Base-by-base conservation (phyloP, 78 protist species). In the Paratrimastix pyriformis region DNA sequence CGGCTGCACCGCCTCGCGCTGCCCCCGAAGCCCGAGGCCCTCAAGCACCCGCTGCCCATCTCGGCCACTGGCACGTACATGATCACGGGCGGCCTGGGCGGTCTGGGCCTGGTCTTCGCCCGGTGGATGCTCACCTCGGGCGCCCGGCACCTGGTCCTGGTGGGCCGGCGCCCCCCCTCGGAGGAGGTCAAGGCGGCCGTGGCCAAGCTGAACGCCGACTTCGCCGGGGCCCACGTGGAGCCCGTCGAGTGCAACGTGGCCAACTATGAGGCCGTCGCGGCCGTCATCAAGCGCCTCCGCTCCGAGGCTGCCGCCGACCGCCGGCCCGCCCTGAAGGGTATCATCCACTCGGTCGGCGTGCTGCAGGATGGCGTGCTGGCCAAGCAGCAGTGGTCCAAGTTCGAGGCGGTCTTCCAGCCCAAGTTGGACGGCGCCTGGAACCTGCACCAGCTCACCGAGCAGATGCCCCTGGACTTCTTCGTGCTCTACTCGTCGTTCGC, bases 311-410 rank as follows among this genome's bases (percentile, higher is more conserved):
- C n/a, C n/a, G n/a, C n/a, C n/a, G n/a, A n/a, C n/a, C n/a, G n/a
- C n/a, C n/a, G n/a, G n/a, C n/a, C n/a, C n/a, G n/a, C n/a, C n/a
- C n/a, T n/a, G n/a, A n/a, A n/a, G n/a, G 68, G 68, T 62, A n/a
- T n/a, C n/a, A n/a, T n/a, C n/a, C 77, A 72, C 35, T 29, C 57
- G 29, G 77, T 66, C 2, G 77, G 77, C 15, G 60, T 72, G 68
- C 77, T 72, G 9, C 39, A 64, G 5, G 77, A 72, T 35, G 65
- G 55, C 35, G 4, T 38, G 68, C 66, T 72, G 29, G 1, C 11
- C 52, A 37, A 0, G 29, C 77, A 43, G 35, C 21, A 9, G 3
- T 11, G 37, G 26, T 2, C 8, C 24, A 3, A 9, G 33, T 0
- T 58, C 0, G 26, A 0, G 24, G 3, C 2, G 1, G 65, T 55